These are phyloP conservation scores for Myxozyma lipomycoides DNA, from an alignment of 805 yeast genomes.

Conservation along the genomic window DNA sequence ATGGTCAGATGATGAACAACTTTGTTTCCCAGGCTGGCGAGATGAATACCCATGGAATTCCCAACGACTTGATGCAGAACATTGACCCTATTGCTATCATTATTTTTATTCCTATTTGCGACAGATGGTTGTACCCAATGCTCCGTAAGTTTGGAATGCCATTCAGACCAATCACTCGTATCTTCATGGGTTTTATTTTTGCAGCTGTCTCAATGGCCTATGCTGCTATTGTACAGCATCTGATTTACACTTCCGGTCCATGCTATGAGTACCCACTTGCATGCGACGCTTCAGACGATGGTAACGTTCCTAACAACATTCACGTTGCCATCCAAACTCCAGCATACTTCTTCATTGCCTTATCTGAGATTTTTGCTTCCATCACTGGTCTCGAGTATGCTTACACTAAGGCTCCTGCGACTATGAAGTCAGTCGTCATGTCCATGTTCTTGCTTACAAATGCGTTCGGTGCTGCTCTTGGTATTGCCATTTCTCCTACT, in stretches of 20 bases:
- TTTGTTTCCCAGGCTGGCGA: conserved; percentile 70
- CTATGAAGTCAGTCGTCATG: conserved; percentile 64
- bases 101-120: conserved; percentile 71
- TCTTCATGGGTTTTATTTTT: conserved; percentile 63
- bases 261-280: conserved; percentile 60
- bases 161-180: conserved; percentile 68
- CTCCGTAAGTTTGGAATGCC: conserved; percentile 49
- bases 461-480: conserved; percentile 75
- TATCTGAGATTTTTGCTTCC: conserved; percentile 74
- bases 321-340: conserved; percentile 72
- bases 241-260: conserved; percentile 67
- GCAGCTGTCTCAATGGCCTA: conserved; percentile 65
- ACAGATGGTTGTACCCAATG: conserved; percentile 53
- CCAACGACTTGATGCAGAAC: conserved; percentile 74
- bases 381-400: conserved; percentile 82
- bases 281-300: conserved; percentile 44
- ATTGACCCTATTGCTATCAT: conserved; percentile 73
- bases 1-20: conserved; percentile 68
- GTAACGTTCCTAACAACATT: conserved; percentile 48
- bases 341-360: conserved; percentile 66
- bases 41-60: conserved; percentile 71
- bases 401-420: conserved; percentile 72
- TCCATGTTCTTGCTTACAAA: conserved; percentile 59
- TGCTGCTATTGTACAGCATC: conserved; percentile 71
- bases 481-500: conserved; percentile 66